Base-by-base conservation (phyloP, 805 yeast species). In the Maudiozyma barnettii region DNA sequence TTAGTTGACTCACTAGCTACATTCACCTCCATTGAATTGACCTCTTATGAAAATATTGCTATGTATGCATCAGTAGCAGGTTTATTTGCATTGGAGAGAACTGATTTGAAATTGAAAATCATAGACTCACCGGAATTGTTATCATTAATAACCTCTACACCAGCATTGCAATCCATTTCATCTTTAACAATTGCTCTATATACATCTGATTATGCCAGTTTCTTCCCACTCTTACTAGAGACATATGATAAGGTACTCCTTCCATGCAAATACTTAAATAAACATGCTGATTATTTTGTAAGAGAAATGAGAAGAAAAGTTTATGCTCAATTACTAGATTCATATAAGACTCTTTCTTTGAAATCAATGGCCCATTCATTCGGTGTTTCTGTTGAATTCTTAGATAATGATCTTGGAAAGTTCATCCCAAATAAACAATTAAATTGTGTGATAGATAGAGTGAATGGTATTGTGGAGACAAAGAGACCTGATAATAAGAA, bases 401-500 rank as follows among this genome's bases (percentile, higher is more conserved):
- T 93, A 59, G 99, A 93, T 66, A 71, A 70, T 46, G 99, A 93
- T 65, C 72, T 93, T 56, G 79, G 95, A 59, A 84, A 82, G 62
- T 88, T 91, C 63, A 88, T 93, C 57, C 96, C 97, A 36, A 90
- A 82, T 67, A 89, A 90, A 64, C 88, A 88, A 68, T 76, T 93
- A 63, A 91, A 90, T 69, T 93, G 99, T 70, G 90, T 93, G 45
- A 88, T 93, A 61, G 99, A 93, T 65, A 79, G 87, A 61, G 98
- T 93, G 45, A 87, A 89, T 65, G 98, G 95, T 13, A 87, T 93
- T 51, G 86, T 93, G 53, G 95, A 87, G 65, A 93, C 99, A 16
- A 93, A 89, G 67, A 77, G 98, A 56, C 96, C 97, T 1, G 99
- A 93, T 65, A 89, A 84, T 70, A 93, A 93, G 69, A 91, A 93